Base-by-base conservation (phyloP, 2,329 filamentous ascomycete genomes). In the Exophiala viscosa region DNA sequence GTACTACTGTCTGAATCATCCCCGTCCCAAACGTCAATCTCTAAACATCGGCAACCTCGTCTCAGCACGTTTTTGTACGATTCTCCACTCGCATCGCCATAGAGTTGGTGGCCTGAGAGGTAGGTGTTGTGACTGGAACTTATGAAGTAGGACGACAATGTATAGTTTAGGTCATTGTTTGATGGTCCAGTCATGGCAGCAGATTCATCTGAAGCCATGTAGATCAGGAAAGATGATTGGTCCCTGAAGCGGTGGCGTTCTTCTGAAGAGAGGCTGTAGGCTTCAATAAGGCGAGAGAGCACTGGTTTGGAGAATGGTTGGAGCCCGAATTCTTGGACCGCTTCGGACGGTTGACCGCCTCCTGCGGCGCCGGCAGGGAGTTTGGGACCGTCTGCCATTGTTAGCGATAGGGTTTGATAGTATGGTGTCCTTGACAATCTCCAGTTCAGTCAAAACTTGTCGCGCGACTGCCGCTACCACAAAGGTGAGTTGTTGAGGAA, bases 111-210 rank as follows among this genome's bases (percentile, higher is more conserved):
- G 2, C 91, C 91, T 1, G 85, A 85, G 38, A 96, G 76, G 68
- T 96, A 96, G 0, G 91, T 96, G 67, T 96, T 96, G 74, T 96
- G 91, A 66, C 90, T 96, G 61, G 89, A 95, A 57, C 86, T 95
- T 67, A 96, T 91, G 69, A 90, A 96, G 73, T 96, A 96, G 67
- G 95, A 90, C 42, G 86, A 88, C 52, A 95, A 77, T 3, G 89
- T 87, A 47, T 80, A 81, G 0, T 79, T 79, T 31, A 83, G 67
- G 65, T 90, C 85, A 52, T 81, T 76, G 57, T 71, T 64, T 17
- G 71, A 66, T n/a, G 76, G 74, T 58, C 73, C 77, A 60, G 72
- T 73, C 6, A 73, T 73, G 11, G 69, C 66, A 15, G 70, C 65
- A 2, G 60, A 28, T 70, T 75, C 44, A 69, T 69, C 69, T 58